Percentiles rank a stretch among this genome's conserved stretches.
These are phyloP conservation scores for Shiraia sp. DNA, from an alignment of 2,329 filamentous ascomycete genomes.

Conservation along the genomic window DNA sequence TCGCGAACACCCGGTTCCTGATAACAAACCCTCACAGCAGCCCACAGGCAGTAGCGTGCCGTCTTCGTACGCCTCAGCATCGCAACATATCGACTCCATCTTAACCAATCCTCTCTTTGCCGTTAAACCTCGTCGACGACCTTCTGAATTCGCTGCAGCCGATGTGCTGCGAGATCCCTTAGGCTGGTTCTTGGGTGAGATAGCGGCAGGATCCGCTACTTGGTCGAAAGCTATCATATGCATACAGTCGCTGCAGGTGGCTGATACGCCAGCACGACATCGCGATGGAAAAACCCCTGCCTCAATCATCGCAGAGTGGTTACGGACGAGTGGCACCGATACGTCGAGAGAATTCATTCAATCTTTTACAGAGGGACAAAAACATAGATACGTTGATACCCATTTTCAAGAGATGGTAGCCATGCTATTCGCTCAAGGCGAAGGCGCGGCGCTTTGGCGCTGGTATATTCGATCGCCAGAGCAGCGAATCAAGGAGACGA, in stretches of 20 bases:
- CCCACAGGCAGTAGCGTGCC: slow-evolving; percentile 10
- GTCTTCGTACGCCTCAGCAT: slow-evolving; percentile 46
- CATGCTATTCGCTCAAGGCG: slow-evolving; percentile 26
- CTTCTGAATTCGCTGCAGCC: slow-evolving; percentile 29
- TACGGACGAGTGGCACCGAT: slow-evolving; percentile 34
- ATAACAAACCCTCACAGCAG: slow-evolving; percentile 2
- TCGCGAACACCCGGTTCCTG: slow-evolving; percentile 53
- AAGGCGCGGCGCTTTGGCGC: slow-evolving; percentile 29
- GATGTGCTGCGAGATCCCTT: slow-evolving; percentile 44
- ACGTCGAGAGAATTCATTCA: slow-evolving; percentile 32
- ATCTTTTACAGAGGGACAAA: slow-evolving; percentile 6
- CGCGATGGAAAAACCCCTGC: slow-evolving; percentile 17
- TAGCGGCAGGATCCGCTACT: slow-evolving; percentile 44
- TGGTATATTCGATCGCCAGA: slow-evolving; percentile 30
- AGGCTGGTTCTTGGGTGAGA: slow-evolving; percentile 46
- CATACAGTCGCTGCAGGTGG: slow-evolving; percentile 36
- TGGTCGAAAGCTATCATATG: slow-evolving; percentile 45
- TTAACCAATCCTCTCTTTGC: slow-evolving; percentile 56
- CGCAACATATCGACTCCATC: slow-evolving; percentile 55
- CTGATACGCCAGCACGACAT: slow-evolving; percentile 4
- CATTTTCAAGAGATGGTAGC: slow-evolving; percentile 26
- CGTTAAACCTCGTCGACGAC: slow-evolving; percentile 29
- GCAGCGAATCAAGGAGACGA: slow-evolving; percentile 21
- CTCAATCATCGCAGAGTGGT: slow-evolving; percentile 32
- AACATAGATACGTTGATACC: slow-evolving; percentile 7